Evolutionary conservation across 2,329 filamentous ascomycete genomes (phyloP).

Genomic region (Teratosphaeria destructans): DNA sequence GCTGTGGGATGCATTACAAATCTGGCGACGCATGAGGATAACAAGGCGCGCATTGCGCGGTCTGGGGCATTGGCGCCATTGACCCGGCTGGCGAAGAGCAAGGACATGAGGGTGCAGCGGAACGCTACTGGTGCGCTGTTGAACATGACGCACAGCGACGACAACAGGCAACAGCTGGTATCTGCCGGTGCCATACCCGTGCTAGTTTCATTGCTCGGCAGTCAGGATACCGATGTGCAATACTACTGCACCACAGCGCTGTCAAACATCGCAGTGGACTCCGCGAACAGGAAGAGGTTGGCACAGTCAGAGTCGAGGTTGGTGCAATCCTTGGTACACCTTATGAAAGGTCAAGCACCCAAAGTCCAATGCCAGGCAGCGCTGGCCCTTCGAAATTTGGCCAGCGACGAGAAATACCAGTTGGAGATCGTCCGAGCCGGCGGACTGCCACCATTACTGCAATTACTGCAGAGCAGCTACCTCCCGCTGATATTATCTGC

Average conservation of each 20-base stretch:
- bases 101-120: constrained; percentile 95
- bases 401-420: constrained; percentile 97
- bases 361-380: constrained; percentile 98
- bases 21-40: constrained; percentile 93
- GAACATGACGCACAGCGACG: constrained; percentile 99
- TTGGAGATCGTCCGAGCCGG: constrained; percentile 89
- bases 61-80: constrained; percentile 87
- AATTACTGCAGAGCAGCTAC: constrained; percentile 88
- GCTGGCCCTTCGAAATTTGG: constrained; percentile 83
- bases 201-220: constrained; percentile 86
- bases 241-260: constrained; percentile 98
- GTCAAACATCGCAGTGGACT: constrained; percentile 95
- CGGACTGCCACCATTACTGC: constrained; percentile 74
- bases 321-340: constrained; percentile 83
- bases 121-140: constrained; percentile 93
- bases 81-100: constrained; percentile 87
- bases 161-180: constrained; percentile 94
- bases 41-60: constrained; percentile 95
- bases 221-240: constrained; percentile 90
- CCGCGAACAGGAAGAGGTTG: constrained; percentile 79
- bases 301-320: constrained; percentile 83
- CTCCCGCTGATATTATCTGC: constrained; percentile 91
- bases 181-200: constrained; percentile 97
- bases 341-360: constrained; percentile 95
- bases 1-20: constrained; percentile 98